These are phyloP conservation scores for Penicillium sp. DNA, from an alignment of 2,329 filamentous ascomycete species.

Conservation along the genomic window DNA sequence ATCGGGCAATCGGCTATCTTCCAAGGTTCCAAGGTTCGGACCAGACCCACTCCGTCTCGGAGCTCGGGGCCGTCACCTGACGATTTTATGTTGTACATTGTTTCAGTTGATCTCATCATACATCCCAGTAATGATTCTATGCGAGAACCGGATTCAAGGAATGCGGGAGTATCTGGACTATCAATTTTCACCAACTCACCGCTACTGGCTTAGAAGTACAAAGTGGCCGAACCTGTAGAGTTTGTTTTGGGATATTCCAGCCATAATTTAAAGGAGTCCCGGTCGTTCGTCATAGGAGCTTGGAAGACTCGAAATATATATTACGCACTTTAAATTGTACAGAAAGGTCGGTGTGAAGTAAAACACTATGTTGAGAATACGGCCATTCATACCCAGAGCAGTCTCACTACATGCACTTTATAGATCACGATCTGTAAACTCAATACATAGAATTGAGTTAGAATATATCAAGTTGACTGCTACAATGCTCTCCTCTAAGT, in stretches of 20 bases:
- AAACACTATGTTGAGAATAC: not conserved
- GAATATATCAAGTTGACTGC: not conserved
- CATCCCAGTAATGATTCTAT: not conserved
- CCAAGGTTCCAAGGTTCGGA: too few relatives aligned
- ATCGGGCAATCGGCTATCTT: not conserved
- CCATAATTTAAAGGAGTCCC: not conserved
- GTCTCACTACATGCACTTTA: not conserved
- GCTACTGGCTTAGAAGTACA: not conserved
- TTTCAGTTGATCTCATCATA: not conserved
- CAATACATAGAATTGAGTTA: not conserved
- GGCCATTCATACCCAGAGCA: not conserved
- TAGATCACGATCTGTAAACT: not conserved
- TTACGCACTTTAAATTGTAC: not conserved
- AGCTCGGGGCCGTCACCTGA: not conserved
- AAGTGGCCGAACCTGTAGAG: not conserved
- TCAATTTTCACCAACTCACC: not conserved
- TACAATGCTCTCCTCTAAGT: not conserved
- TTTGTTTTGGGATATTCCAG: not conserved
- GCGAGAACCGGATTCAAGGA: not conserved
- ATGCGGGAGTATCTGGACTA: not conserved
- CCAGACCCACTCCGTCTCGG: not conserved
- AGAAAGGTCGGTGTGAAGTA: not conserved
- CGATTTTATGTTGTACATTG: not conserved
- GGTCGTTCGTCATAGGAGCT: not conserved
- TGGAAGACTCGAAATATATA: not conserved